Evolutionary conservation across 768 basidiomycete genomes (phyloP), one percentile per base, ranked within the genome.

Genomic region (Suillus bovinus): DNA sequence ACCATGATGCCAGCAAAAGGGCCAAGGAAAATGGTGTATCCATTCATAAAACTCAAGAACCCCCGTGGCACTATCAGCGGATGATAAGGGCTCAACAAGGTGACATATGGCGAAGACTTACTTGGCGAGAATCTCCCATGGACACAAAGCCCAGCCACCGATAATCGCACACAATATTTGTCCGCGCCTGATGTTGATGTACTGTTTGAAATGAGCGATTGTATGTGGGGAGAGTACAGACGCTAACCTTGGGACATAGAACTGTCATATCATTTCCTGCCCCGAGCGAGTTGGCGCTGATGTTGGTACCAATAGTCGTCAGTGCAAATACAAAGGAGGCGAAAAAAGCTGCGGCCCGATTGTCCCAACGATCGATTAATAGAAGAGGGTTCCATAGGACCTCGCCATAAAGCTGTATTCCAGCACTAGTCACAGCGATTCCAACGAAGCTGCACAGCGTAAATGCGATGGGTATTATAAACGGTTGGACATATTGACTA

Each of bases 191-290:
- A 73, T 74, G 16, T 71, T 68, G 52, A 73, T 67, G 46, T 74
- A 73, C 73, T 74, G 24, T 44, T 29, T 5, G 13, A 16, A 42
- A 20, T 29, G 16, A 42, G 36, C 42, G 16, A 46, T 14, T 20
- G 13, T 22, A 5, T 5, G 11, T 52, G 14, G n/a, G 14, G 8
- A 29, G 14, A 38, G 49, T 8, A 38, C 39, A 36, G 27, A 17
- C 22, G 4, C 16, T 55, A n/a, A 72, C 73, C 67, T 67, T 80
- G 14, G 93, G 93, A 67, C 83, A 83, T 31, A 96, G 73, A 8
- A 85, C 91, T 11, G 87, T 89, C 79, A 94, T 85, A 71, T 96
- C 94, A 71, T 94, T 95, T 5, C 90, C 91, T 4, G 92, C 90
- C 36, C 81, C 77, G 60, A 88, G 78, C 1, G 84, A 83, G 64